phyloP scores from a whole-genome alignment of 2,329 filamentous ascomycete species.

The Cercospora nicotianae region DNA sequence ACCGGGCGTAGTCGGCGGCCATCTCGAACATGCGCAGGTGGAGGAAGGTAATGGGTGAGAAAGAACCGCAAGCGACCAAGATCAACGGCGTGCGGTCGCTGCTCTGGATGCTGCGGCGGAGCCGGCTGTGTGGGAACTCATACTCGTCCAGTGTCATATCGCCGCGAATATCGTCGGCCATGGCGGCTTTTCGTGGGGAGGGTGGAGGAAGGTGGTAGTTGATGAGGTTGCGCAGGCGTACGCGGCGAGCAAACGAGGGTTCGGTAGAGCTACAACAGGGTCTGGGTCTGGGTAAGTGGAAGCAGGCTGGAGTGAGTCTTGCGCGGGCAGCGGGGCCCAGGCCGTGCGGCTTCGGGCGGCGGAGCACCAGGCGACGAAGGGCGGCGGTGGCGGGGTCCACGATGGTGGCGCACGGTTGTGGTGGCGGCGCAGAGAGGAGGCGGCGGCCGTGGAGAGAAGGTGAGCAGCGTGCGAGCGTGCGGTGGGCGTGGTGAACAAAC shows the following conservation, averaged over 20 bases:
- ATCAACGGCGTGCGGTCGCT: slow-evolving; percentile 62
- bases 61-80: slow-evolving; percentile 66
- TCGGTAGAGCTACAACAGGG: neutral
- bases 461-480: neutral
- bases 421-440: neutral
- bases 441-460: neutral
- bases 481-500: neutral
- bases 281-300: neutral
- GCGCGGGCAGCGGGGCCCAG: neutral
- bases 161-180: slow-evolving; percentile 30
- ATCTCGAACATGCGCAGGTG: slow-evolving; percentile 88
- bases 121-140: slow-evolving; percentile 61
- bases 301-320: neutral
- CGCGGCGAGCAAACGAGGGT: neutral
- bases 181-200: slow-evolving; percentile 12
- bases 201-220: neutral
- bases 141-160: slow-evolving; percentile 52
- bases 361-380: neutral
- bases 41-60: slow-evolving; percentile 55
- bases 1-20: slow-evolving; percentile 75
- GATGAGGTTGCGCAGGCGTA: slow-evolving; percentile 8
- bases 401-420: neutral
- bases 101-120: slow-evolving; percentile 58
- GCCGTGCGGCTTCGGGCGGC: neutral
- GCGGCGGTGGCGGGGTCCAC: neutral